Percentiles rank a stretch among this genome's conserved stretches.
These are phyloP conservation scores for Sabuloglossum arenarium DNA, from an alignment of 495 filamentous ascomycete genomes.

Conservation along the genomic window DNA sequence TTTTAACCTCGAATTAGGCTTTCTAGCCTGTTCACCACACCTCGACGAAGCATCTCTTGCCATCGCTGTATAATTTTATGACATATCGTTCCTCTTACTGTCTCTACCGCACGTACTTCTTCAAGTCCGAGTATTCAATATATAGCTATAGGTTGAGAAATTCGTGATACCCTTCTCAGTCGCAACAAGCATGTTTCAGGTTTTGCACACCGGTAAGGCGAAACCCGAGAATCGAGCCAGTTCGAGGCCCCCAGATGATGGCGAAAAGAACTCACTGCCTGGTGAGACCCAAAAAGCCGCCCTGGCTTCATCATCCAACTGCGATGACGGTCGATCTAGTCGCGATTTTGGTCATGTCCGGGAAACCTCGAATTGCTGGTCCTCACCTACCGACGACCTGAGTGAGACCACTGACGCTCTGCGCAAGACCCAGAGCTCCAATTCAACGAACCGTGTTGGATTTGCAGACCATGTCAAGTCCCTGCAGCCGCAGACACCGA, in stretches of 20 bases:
- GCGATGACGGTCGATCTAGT: background rate
- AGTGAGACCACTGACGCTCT: background rate
- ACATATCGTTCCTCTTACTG: background rate
- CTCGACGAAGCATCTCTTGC: background rate
- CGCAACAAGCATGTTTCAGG: background rate
- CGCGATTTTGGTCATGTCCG: no score
- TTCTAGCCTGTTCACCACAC: background rate
- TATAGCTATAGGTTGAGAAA: background rate
- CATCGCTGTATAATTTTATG: background rate
- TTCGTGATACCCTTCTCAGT: background rate
- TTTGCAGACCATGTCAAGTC: background rate
- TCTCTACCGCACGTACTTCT: background rate
- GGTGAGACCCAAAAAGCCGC: background rate
- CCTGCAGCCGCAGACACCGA: background rate
- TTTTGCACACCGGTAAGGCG: background rate
- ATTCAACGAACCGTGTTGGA: background rate
- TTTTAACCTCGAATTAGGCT: background rate
- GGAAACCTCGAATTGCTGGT: background rate
- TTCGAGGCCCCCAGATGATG: background rate
- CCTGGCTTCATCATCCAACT: background rate
- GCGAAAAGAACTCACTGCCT: background rate
- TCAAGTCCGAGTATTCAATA: background rate
- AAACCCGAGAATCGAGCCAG: background rate
- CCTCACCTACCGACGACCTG: background rate
- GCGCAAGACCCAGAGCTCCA: background rate